Evolutionary conservation across 1,139 yeast genomes (phyloP).

Genomic region (Pichia sp.): DNA sequence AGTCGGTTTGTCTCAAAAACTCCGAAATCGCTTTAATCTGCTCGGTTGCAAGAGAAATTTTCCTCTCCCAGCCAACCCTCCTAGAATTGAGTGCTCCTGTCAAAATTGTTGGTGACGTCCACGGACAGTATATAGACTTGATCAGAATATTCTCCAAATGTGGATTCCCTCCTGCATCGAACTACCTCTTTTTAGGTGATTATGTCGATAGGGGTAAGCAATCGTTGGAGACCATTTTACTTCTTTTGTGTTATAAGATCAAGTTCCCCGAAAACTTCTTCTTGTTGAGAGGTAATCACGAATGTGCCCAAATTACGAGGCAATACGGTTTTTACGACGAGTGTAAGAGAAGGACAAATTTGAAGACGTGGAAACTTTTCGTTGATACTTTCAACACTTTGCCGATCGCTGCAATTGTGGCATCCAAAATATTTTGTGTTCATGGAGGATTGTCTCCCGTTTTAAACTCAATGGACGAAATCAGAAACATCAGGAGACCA

Average conservation of each 20-base stretch:
- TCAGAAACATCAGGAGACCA: constrained; percentile 97
- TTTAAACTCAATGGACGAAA: constrained; percentile 95
- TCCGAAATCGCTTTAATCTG: constrained; percentile 84
- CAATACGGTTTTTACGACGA: constrained; percentile 97
- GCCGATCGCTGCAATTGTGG: constrained; percentile 97
- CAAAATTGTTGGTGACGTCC: constrained; percentile 87
- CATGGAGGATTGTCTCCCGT: constrained; percentile 98
- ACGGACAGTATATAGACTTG: constrained; percentile 95
- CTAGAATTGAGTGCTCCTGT: constrained; percentile 96
- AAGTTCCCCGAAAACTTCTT: constrained; percentile 97
- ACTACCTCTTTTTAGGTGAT: constrained; percentile 91
- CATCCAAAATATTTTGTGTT: constrained; percentile 96
- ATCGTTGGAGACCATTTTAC: constrained; percentile 89
- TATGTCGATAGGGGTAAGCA: constrained; percentile 98
- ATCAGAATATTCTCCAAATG: constrained; percentile 94
- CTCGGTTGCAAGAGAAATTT: constrained; percentile 95
- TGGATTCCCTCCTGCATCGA: constrained; percentile 97
- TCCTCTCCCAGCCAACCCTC: constrained; percentile 94
- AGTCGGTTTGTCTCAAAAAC: constrained; percentile 81
- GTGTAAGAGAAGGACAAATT: constrained; percentile 94
- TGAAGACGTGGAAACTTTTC: constrained; percentile 96
- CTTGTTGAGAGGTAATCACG: constrained; percentile 88
- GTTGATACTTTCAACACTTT: constrained; percentile 97
- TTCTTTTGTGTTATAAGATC: constrained; percentile 90
- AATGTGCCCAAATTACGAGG: constrained; percentile 94